phyloP scores from a whole-genome alignment of 306 rosid genomes.

The Castanopsis chinensis region DNA sequence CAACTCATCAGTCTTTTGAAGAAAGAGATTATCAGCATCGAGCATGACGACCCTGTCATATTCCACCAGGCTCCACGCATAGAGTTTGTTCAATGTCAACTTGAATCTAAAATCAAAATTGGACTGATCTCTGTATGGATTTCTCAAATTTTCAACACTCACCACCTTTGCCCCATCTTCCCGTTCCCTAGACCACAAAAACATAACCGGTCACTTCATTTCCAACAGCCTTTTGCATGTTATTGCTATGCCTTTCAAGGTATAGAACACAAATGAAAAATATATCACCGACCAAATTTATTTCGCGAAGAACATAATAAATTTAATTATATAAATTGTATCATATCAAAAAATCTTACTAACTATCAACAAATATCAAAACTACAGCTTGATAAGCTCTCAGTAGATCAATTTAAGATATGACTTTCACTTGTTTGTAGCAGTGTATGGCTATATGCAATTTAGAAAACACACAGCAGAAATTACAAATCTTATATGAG shows the following conservation, averaged over 20 bases:
- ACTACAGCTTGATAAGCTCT: too few species aligned
- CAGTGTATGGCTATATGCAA: too few species aligned
- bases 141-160: conserved; percentile 73
- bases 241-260: background rate
- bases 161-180: conserved; percentile 92
- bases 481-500: too few species aligned
- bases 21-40: conserved; percentile 89
- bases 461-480: too few species aligned
- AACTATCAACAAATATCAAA: too few species aligned
- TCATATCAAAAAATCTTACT: too few species aligned
- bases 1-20: conserved; percentile 67
- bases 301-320: too few species aligned
- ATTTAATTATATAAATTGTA: too few species aligned
- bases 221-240: background rate
- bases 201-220: background rate
- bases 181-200: conserved; percentile 46
- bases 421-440: too few species aligned
- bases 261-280: background rate
- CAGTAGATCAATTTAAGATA: too few species aligned
- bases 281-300: background rate
- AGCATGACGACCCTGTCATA: conserved; percentile 89
- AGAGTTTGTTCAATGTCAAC: conserved; percentile 74
- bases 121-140: conserved; percentile 65
- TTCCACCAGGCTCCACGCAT: conserved; percentile 82
- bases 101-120: conserved; percentile 74